Evolutionary conservation across 257 asterid species (phyloP), one percentile per base, ranked within the genome.

Genomic region (Vinca minor): DNA sequence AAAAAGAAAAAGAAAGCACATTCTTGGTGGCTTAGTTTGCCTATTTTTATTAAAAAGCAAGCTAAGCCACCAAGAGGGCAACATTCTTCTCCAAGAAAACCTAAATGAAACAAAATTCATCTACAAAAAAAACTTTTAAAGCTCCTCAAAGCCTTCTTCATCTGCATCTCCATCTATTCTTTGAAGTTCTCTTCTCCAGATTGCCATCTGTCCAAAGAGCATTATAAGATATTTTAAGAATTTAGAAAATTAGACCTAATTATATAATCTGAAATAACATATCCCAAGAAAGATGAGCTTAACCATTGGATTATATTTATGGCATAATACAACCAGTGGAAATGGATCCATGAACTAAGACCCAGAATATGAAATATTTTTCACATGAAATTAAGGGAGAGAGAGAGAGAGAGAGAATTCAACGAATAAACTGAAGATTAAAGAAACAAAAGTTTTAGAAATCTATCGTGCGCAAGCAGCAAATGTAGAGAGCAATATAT

Each of bases 101-200:
- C n/a, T 44, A 44, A 44, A 15, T 29, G 39, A 34, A 55, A 31
- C 6, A 31, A 55, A 55, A 31, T 29, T 3, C 6, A 55, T 17
- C 3, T 31, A 56, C 14, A 26, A 20, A 34, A 34, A 2, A 54
- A 31, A 35, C 45, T 54, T 21, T 74, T 67, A 89, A 59, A 86
- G 87, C 85, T 89, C 96, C 68, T 89, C 96, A 66, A 89, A 89
- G 26, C 96, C 95, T 53, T 89, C 96, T 82, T 89, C 95, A 70
- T 85, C 94, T 3, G 83, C 95, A 62, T 77, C 94, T 66, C 80
- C 96, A 73, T 89, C 96, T 54, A 89, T 76, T 75, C 96, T 81
- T 66, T 61, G 77, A 46, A 82, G 77, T 78, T 83, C 95, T 64
- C 81, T 82, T 64, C 95, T 83, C 95, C 95, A 89, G 48, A 69